Percentiles rank a stretch among this genome's conserved stretches.
Conservation (phyloP, 345 rosid species). For the Kandelia obovata region DNA sequence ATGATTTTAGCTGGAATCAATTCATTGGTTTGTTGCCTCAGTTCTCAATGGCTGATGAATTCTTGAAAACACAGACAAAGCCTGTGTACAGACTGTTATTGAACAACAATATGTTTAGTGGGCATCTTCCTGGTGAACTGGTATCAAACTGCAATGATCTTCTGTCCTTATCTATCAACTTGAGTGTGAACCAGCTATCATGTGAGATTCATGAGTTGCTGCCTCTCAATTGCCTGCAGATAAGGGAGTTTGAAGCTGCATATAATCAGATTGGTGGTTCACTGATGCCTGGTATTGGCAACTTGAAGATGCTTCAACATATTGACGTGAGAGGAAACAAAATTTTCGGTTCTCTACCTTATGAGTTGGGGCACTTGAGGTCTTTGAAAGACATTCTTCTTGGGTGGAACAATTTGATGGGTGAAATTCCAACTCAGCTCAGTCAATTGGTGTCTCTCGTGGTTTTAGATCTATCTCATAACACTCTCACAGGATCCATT, state of each 20-base stretch:
- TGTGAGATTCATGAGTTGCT: conserved; percentile 27
- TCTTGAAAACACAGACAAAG: conserved; percentile 22
- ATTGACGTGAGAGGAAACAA: conserved; percentile 49
- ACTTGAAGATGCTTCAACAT: conserved; percentile 39
- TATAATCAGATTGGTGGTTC: conserved; percentile 47
- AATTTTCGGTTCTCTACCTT: conserved; percentile 44
- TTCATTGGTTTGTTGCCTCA: conserved; percentile 45
- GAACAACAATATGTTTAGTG: conserved; percentile 45
- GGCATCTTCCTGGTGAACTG: conserved; percentile 35
- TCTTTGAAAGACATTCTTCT: conserved; percentile 39
- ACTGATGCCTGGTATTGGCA: conserved; percentile 35
- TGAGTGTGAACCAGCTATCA: conserved; percentile 46
- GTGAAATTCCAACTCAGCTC: conserved; percentile 46
- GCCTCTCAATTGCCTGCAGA: conserved; percentile 30
- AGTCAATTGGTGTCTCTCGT: conserved; percentile 40
- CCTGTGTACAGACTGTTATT: conserved; percentile 42
- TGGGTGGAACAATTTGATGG: conserved; percentile 45
- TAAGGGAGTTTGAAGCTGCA: conserved; percentile 48
- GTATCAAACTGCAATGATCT: conserved; percentile 38
- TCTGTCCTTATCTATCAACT: conserved; percentile 41
- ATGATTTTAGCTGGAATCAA: conserved; percentile 60
- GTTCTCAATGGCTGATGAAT: conserved; percentile 39
- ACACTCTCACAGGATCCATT: conserved; percentile 46
- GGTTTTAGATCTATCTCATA: conserved; percentile 56
- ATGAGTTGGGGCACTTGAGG: conserved; percentile 39